Conservation (phyloP, 179 eudicot genomes). For the Kewa caespitosa region DNA sequence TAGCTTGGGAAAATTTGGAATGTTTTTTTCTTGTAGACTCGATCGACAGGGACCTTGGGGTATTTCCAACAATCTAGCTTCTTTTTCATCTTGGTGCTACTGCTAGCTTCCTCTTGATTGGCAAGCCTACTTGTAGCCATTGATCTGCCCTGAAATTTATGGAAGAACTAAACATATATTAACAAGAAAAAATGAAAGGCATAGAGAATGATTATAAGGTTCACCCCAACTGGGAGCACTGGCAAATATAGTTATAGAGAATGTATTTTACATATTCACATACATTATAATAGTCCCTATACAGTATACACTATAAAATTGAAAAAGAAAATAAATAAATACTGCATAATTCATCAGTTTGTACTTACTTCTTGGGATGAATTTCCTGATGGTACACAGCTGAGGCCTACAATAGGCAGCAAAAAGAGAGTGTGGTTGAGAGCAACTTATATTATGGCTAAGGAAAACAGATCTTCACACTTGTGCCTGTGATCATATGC, state of each 20-base stretch:
- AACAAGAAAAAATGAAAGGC: too few species aligned
- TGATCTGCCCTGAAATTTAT: background rate
- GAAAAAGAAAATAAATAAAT: background rate
- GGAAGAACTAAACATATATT: background rate
- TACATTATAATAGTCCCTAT: too few species aligned
- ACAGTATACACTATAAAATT: too few species aligned
- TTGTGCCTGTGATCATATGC: too few species aligned
- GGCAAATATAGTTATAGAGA: too few species aligned
- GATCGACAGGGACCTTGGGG: conserved; percentile 18
- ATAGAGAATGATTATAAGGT: background rate
- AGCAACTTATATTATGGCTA: background rate
- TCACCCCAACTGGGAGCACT: too few species aligned
- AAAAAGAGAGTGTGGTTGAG: too few species aligned
- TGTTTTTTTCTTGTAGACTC: conserved; percentile 15
- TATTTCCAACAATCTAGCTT: conserved; percentile 19
- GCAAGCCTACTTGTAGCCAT: conserved; percentile 12
- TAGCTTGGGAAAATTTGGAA: conserved; percentile 17
- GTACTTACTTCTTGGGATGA: background rate
- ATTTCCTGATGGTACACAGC: background rate
- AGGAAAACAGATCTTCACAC: too few species aligned
- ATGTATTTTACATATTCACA: too few species aligned
- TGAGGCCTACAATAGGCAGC: background rate
- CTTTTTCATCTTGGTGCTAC: background rate
- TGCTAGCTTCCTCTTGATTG: conserved; percentile 8
- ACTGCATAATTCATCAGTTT: too few species aligned